A percentile compares a stretch with the other conserved stretches of the same genome.
Evolutionary conservation across 345 rosid species (phyloP).

Genomic region (Sonneratia caseolaris): DNA sequence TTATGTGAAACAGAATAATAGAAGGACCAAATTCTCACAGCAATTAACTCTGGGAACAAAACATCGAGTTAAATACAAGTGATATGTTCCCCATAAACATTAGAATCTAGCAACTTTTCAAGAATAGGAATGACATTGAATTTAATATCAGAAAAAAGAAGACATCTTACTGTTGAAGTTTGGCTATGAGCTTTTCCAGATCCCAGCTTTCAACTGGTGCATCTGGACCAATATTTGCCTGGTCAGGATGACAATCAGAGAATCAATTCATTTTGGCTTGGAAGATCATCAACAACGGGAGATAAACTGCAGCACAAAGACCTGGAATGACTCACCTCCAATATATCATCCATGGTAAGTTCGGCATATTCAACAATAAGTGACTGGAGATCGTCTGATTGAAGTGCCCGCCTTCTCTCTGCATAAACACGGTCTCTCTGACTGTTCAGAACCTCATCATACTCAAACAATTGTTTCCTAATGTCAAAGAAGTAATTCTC

Average conservation of each 20-base stretch:
- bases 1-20: neutral
- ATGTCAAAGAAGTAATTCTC: conserved; percentile 94
- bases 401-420: conserved; percentile 91
- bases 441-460: conserved; percentile 90
- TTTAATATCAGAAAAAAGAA: neutral
- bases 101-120: neutral
- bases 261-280: neutral
- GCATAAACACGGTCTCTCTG: conserved; percentile 95
- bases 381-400: conserved; percentile 72
- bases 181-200: conserved; percentile 79
- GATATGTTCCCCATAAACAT: neutral
- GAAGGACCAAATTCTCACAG: neutral
- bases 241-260: conserved; percentile 1
- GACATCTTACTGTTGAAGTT: conserved; percentile 71
- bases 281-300: neutral
- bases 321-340: conserved; percentile 47
- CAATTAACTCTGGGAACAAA: neutral
- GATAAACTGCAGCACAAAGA: neutral
- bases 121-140: neutral
- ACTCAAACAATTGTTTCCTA: conserved; percentile 85
- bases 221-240: conserved; percentile 88
- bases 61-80: neutral
- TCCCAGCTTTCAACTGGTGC: conserved; percentile 76
- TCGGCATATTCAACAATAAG: conserved; percentile 93
- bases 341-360: conserved; percentile 91